These are phyloP conservation scores for Dothidotthia symphoricarpi DNA, from an alignment of 2,329 filamentous ascomycete species.

Conservation along the genomic window DNA sequence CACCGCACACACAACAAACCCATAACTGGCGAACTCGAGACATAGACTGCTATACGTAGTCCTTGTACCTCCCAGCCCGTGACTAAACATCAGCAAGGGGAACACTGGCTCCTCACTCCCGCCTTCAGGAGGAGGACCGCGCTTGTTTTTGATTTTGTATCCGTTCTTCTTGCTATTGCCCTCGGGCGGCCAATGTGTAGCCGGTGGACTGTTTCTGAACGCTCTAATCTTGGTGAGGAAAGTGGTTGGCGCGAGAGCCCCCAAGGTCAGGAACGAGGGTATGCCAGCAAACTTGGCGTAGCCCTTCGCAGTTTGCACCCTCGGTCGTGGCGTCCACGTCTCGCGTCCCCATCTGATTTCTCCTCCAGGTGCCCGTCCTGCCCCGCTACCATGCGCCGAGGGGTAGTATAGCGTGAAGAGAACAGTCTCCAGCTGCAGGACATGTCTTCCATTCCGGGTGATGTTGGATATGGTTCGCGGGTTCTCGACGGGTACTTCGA, in stretches of 20 bases:
- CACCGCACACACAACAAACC: constrained; percentile 63
- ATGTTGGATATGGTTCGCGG: constrained; percentile 53
- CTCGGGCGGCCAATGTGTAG: constrained; percentile 55
- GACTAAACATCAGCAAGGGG: constrained; percentile 64
- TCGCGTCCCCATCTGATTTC: constrained; percentile 52
- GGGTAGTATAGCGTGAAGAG: constrained; percentile 67
- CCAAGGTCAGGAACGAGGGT: constrained; percentile 47
- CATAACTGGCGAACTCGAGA: constrained; percentile 65
- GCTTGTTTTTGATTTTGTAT: constrained; percentile 43
- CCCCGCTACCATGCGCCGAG: constrained; percentile 47
- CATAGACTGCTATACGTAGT: constrained; percentile 64
- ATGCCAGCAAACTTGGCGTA: constrained; percentile 63
- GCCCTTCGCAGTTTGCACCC: constrained; percentile 56
- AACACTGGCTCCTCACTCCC: constrained; percentile 49
- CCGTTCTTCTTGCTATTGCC: constrained; percentile 41
- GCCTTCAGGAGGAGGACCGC: constrained; percentile 41
- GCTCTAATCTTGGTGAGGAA: constrained; percentile 66
- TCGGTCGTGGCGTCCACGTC: constrained; percentile 62
- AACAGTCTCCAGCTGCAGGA: constrained; percentile 58
- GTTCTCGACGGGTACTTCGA: constrained; percentile 53
- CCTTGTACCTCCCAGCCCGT: constrained; percentile 63
- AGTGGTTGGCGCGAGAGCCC: constrained; percentile 56
- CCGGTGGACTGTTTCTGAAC: constrained; percentile 59
- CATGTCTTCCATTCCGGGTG: constrained; percentile 47
- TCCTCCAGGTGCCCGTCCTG: constrained; percentile 42